Base-by-base conservation (phyloP, 1,284 basidiomycete genomes). In the Ustilago xerochloae region DNA sequence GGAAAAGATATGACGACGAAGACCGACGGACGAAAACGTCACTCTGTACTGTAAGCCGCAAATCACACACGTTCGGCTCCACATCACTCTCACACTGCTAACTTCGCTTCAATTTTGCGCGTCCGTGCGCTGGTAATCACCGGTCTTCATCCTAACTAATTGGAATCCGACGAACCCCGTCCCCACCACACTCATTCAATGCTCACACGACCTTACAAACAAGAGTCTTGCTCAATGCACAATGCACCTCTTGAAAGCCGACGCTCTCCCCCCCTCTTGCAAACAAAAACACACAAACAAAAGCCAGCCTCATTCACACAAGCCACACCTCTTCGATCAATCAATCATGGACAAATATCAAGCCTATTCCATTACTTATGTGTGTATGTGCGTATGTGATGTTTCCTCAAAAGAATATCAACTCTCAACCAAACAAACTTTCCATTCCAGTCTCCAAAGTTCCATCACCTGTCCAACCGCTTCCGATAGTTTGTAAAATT, bases 371-470 rank as follows among this genome's bases (percentile, higher is more conserved):
- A 35, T 35, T 30, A 10, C 32, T 33, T 15, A 33, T 41, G 16
- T 18, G 38, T 22, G 18, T n/a, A n/a, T n/a, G n/a, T n/a, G n/a
- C n/a, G n/a, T n/a, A n/a, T n/a, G n/a, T n/a, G n/a, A n/a, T n/a
- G n/a, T n/a, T n/a, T n/a, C n/a, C n/a, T n/a, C n/a, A n/a, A 22
- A 24, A 47, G 26, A 30, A 28, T n/a, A n/a, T n/a, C n/a, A 28
- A 39, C n/a, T 15, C 12, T 43, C 30, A 57, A 29, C 71, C 65
- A 63, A 68, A 68, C 32, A 74, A 50, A 32, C 62, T 68, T 36
- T 74, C 71, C 65, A 74, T 74, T 7, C 65, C 65, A 1, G 71
- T 65, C 54, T 74, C 71, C n/a, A 74, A 46, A 22, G 57, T 65
- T 6, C 65, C 65, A 35, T 74, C 71, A 15, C 71, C 71, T 10